Evolutionary conservation across 495 filamentous ascomycete species (phyloP), one percentile per base, ranked within the genome.

Genomic region (Penicillium desertorum): DNA sequence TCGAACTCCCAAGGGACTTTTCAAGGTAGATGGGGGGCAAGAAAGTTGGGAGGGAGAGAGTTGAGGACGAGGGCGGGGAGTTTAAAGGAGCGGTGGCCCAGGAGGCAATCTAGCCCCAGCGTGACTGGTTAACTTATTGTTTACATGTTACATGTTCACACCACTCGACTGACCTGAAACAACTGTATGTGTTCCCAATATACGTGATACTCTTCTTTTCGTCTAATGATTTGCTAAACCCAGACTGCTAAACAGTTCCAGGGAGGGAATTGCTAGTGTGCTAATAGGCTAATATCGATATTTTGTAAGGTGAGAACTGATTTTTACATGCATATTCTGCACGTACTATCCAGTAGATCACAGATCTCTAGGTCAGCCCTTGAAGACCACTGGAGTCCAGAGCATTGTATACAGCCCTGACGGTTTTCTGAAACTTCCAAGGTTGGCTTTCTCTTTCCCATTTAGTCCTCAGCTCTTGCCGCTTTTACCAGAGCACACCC

Each of bases 21-120:
- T 45, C 19, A 41, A 45, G 48, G 57, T n/a, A 55, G 43, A 59
- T 37, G 50, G 60, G 39, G 23, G 42, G 30, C 44, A 46, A 50
- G 29, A 47, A 54, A 46, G 54, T 55, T 32, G 45, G 29, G 49
- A 46, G 60, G 50, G 51, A 51, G 44, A 57, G 59, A 56, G 58
- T 63, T 60, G 59, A 71, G 66, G 63, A 63, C 62, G 59, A 63
- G 59, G 63, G 61, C 61, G 64, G 64, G 62, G 66, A 62, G 59
- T 49, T 57, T 16, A 60, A 70, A 71, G 62, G 61, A 71, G 71
- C 71, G 71, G 71, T 72, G 70, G 70, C 68, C 71, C 64, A 69
- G 66, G 68, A 69, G 66, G 64, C 58, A 61, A 58, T 56, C 60
- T 57, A 62, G 60, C 57, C 56, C 53, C 30, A 50, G 29, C 34